Evolutionary conservation across 768 basidiomycete species (phyloP).

Genomic region (Termitomyces eurrhizus): DNA sequence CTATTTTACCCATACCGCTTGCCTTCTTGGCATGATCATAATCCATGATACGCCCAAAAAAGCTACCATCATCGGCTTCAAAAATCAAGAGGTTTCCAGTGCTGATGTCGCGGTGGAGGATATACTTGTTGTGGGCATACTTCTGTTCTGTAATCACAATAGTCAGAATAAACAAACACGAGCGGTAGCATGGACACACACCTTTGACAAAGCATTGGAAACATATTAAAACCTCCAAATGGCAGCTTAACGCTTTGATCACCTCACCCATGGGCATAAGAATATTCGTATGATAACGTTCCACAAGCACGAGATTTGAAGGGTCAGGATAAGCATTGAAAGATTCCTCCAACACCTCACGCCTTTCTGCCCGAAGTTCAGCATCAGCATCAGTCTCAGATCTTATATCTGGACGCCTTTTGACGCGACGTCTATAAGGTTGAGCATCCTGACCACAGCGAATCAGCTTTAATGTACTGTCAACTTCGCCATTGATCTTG

Average conservation of each 20-base stretch:
- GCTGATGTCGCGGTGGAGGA: constrained; percentile 3
- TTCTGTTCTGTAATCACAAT: neutral
- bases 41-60: constrained; percentile 2
- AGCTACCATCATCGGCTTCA: neutral
- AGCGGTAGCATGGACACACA: neutral
- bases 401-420: neutral
- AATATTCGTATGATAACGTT: neutral
- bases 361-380: neutral
- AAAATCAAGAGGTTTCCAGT: constrained; percentile 2
- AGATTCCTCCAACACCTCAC: neutral
- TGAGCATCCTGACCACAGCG: neutral
- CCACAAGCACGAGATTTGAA: neutral
- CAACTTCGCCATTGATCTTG: neutral
- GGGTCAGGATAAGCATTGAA: neutral
- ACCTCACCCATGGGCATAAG: neutral
- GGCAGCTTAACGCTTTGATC: neutral
- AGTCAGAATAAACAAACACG: neutral
- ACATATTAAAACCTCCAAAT: neutral
- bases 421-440: neutral
- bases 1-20: neutral
- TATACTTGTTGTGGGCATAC: neutral
- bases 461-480: neutral
- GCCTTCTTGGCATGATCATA: constrained; percentile 2
- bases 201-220: neutral
- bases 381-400: neutral